A percentile compares a stretch with the other conserved stretches of the same genome.
Conservation (phyloP, 2,329 filamentous ascomycete species). For the Mycocentrospora acerina region DNA sequence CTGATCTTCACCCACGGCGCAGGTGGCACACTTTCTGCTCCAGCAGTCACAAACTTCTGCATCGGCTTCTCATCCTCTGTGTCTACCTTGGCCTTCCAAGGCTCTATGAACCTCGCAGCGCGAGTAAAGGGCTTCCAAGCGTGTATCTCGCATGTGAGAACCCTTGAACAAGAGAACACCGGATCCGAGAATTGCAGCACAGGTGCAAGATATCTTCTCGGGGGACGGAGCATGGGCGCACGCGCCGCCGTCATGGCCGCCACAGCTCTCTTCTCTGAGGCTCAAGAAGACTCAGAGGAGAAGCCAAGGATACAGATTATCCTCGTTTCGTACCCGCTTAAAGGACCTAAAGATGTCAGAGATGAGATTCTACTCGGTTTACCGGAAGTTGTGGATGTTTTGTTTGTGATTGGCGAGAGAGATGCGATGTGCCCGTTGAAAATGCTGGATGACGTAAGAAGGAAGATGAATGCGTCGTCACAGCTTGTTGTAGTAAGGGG, state of each 20-base stretch:
- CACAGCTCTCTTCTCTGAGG: constrained; percentile 15
- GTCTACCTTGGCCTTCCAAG: constrained; percentile 42
- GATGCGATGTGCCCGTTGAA: constrained; percentile 26
- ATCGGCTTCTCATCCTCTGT: constrained; percentile 32
- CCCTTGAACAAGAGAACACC: not conserved
- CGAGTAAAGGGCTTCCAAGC: constrained; percentile 42
- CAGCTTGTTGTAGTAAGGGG: constrained; percentile 41
- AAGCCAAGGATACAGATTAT: constrained; percentile 27
- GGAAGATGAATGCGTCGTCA: constrained; percentile 41
- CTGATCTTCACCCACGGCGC: constrained; percentile 51
- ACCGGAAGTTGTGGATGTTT: constrained; percentile 27
- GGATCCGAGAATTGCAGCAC: constrained; percentile 1
- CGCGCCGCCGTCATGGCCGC: constrained; percentile 46
- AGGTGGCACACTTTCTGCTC: constrained; percentile 44
- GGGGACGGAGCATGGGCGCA: constrained; percentile 49
- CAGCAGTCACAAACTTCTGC: constrained; percentile 45
- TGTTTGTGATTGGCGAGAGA: constrained; percentile 44
- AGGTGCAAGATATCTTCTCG: constrained; percentile 22
- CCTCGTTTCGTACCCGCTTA: constrained; percentile 46
- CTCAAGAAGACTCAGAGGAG: not conserved
- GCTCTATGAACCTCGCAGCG: constrained; percentile 44
- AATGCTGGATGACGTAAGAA: constrained; percentile 25
- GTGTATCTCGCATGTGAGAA: constrained; percentile 28
- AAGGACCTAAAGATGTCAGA: constrained; percentile 38
- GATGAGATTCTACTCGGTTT: constrained; percentile 44